phyloP scores from a whole-genome alignment of 1,139 yeast genomes.

The Candida anutae region DNA sequence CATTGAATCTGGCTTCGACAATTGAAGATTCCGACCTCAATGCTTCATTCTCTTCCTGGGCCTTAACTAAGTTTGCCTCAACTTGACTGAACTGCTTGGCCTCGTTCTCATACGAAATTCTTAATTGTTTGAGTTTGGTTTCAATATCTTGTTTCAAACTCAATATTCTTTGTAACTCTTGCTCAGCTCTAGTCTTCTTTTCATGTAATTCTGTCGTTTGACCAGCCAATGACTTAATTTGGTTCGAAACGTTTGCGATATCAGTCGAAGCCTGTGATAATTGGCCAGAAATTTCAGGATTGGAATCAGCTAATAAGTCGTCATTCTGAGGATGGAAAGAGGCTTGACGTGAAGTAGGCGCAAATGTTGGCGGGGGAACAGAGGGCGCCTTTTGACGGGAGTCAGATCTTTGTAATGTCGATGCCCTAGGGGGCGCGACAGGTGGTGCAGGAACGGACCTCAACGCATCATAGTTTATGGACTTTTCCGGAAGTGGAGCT shows the following conservation, averaged over 20 bases:
- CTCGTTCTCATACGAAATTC: slow-evolving; percentile 71
- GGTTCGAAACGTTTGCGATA: slow-evolving; percentile 80
- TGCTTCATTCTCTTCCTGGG: slow-evolving; percentile 64
- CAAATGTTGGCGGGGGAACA: slow-evolving; percentile 1
- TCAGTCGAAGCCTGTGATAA: slow-evolving; percentile 77
- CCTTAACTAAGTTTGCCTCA: slow-evolving; percentile 48
- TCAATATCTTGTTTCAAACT: slow-evolving; percentile 66
- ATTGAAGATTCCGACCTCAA: slow-evolving; percentile 70
- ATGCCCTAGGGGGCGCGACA: slow-evolving; percentile 7
- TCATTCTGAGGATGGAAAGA: slow-evolving; percentile 17
- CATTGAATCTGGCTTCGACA: slow-evolving; percentile 74
- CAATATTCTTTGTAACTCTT: slow-evolving; percentile 61
- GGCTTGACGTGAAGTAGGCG: slow-evolving; percentile 1
- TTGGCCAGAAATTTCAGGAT: slow-evolving; percentile 51
- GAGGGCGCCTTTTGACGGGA: slow-evolving; percentile 1
- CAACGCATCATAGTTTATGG: slow-evolving; percentile 40
- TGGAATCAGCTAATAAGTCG: slow-evolving; percentile 46
- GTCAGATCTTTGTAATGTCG: slow-evolving; percentile 8
- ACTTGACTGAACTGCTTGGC: slow-evolving; percentile 67
- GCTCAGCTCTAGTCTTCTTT: slow-evolving; percentile 67
- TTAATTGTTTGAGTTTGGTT: slow-evolving; percentile 54
- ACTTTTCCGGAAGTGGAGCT: slow-evolving; percentile 8
- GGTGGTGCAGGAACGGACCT: slow-evolving; percentile 45
- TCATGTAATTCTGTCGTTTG: slow-evolving; percentile 69
- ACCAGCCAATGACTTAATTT: slow-evolving; percentile 66